Evolutionary conservation across 2,329 filamentous ascomycete genomes (phyloP), one percentile per base, ranked within the genome.

Genomic region (Epichloe sibirici): DNA sequence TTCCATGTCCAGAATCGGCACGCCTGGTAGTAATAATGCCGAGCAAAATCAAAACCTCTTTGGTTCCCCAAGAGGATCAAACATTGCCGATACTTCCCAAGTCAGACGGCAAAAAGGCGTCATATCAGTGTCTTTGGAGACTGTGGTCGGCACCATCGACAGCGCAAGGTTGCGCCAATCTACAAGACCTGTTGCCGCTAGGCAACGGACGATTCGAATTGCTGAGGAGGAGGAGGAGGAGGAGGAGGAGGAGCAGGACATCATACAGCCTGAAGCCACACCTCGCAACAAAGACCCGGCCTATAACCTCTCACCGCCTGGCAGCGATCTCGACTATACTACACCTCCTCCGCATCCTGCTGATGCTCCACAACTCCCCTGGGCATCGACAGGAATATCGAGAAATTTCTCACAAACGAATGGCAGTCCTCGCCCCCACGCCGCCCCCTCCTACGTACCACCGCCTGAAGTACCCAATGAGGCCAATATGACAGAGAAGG

Each of bases 51-150:
- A 55, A 39, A 61, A 56, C 37, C 57, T 59, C 15, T 69, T 67
- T 56, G 63, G 63, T 34, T 55, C 64, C 5, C 60, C 65, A 37
- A 62, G 63, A 48, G 65, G 64, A 1, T 77, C 83, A 6, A 84
- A 83, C 55, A 88, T 96, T 56, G 78, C 95, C 43, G 90, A 96
- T 59, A 98, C 93, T 0, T 85, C 93, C 57, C 81, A 85, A 46
- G 81, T 97, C 28, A 79, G 89, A 48, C 82, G 90, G 42, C 89
- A 95, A 64, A 96, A 95, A 64, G 89, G 88, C 8, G 89, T 97
- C n/a, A 84, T 96, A 23, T 85, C 84, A 1, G 87, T 90, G 51
- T 77, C 85, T 0, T 91, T 96, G 60, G 90, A 96, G 65, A 79
- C 95, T 13, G 75, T 95, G 1, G 83, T 97, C 21, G 93, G 93